A percentile compares a stretch with the other conserved stretches of the same genome.
phyloP scores from a whole-genome alignment of 148 eudicot species.

The Rhododendron williamsianum region DNA sequence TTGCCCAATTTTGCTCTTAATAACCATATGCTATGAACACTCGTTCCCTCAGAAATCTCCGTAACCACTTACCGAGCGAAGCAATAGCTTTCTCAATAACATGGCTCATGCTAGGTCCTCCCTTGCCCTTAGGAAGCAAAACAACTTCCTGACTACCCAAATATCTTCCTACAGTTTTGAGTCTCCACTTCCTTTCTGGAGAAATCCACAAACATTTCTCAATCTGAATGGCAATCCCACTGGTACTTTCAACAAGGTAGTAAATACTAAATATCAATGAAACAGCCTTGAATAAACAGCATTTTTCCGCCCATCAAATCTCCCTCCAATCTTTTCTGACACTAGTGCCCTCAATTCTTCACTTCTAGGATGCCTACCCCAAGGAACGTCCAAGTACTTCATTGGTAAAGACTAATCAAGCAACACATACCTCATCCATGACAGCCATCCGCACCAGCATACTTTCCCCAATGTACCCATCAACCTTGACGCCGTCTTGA shows the following conservation, averaged over 20 bases:
- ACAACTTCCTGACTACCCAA: neutral
- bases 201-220: neutral
- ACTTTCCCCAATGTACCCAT: neutral
- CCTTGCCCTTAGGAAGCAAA: neutral
- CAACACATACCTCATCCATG: neutral
- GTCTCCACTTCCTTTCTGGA: neutral
- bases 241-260: neutral
- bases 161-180: neutral
- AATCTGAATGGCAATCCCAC: neutral
- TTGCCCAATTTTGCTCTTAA: neutral
- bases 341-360: neutral
- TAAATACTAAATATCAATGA: neutral
- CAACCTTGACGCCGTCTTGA: neutral
- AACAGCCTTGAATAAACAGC: neutral
- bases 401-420: neutral
- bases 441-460: neutral
- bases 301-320: neutral
- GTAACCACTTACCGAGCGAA: neutral
- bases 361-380: neutral
- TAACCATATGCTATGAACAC: neutral
- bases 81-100: neutral
- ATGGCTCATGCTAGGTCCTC: neutral
- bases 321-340: neutral
- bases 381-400: neutral
- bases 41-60: neutral